Conservation (phyloP, 2,329 filamentous ascomycete genomes). For the Mycocentrospora acerina region DNA sequence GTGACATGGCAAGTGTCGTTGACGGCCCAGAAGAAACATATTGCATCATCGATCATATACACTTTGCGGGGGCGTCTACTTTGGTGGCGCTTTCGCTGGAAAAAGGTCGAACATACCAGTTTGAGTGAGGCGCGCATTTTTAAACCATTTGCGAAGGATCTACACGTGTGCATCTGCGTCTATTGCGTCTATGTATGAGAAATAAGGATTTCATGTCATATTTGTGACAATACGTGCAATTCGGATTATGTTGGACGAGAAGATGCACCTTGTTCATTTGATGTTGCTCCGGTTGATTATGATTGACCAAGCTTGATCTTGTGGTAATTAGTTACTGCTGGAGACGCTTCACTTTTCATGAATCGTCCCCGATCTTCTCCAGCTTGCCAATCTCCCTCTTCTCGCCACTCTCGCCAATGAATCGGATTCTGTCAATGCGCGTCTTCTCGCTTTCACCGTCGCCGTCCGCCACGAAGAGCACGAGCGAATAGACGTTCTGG, state of each 20-base stretch:
- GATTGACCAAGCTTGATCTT: too few relatives aligned
- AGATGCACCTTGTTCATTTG: too few relatives aligned
- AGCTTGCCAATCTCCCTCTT: constrained; percentile 92
- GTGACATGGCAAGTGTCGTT: constrained; percentile 63
- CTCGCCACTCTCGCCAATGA: constrained; percentile 88
- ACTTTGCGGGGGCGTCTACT: constrained; percentile 40
- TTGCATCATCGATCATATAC: constrained; percentile 63
- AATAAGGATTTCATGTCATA: too few relatives aligned
- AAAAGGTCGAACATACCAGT: constrained; percentile 57
- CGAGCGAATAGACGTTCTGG: constrained; percentile 84
- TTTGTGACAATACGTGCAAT: too few relatives aligned
- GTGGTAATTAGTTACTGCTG: too few relatives aligned
- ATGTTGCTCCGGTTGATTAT: too few relatives aligned
- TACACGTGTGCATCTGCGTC: too few relatives aligned
- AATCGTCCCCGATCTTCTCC: constrained; percentile 85
- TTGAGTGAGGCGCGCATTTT: background rate
- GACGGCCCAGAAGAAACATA: constrained; percentile 71
- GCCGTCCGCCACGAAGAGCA: constrained; percentile 80
- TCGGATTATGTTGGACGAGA: too few relatives aligned
- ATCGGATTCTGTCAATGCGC: constrained; percentile 72
- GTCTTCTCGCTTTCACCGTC: constrained; percentile 85
- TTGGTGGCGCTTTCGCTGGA: constrained; percentile 43
- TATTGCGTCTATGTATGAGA: too few relatives aligned
- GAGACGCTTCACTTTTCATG: background rate
- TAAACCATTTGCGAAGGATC: background rate